Evolutionary conservation across 352 stramenopile species (phyloP).

Genomic region (Plasmopara muralis): DNA sequence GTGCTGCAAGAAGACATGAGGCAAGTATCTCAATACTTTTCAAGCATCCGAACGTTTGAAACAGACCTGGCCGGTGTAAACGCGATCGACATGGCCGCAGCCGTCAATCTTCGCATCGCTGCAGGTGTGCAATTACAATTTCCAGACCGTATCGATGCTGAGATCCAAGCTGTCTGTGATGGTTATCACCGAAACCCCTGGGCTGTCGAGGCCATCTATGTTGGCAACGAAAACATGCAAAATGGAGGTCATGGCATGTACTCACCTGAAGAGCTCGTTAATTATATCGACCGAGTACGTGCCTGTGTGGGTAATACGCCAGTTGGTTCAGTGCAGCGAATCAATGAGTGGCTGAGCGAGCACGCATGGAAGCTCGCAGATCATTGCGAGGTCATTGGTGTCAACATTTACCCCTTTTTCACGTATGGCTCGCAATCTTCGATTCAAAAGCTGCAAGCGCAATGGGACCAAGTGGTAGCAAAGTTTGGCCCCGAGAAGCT

Average conservation of each 20-base stretch:
- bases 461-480: slow-evolving; percentile 34
- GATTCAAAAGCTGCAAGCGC: slow-evolving; percentile 15
- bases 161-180: slow-evolving; percentile 48
- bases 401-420: slow-evolving; percentile 51
- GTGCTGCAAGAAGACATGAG: slow-evolving; percentile 33
- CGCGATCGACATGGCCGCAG: slow-evolving; percentile 32
- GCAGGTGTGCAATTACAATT: slow-evolving; percentile 52
- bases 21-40: slow-evolving; percentile 39
- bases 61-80: slow-evolving; percentile 41
- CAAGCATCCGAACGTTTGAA: slow-evolving; percentile 56
- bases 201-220: slow-evolving; percentile 53
- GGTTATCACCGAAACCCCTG: slow-evolving; percentile 28
- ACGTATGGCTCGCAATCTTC: slow-evolving; percentile 11
- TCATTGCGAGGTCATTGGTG: slow-evolving; percentile 11
- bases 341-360: background rate
- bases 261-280: slow-evolving; percentile 26
- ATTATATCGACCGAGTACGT: slow-evolving; percentile 17
- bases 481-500: slow-evolving; percentile 35
- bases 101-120: slow-evolving; percentile 38
- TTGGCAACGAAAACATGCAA: slow-evolving; percentile 59
- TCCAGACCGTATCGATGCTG: slow-evolving; percentile 20
- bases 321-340: slow-evolving; percentile 2
- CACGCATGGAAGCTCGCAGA: background rate
- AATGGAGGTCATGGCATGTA: slow-evolving; percentile 34
- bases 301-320: slow-evolving; percentile 3